phyloP scores from a whole-genome alignment of 202 grass and related monocot genomes.

The Thinopyrum obtusiflorum region DNA sequence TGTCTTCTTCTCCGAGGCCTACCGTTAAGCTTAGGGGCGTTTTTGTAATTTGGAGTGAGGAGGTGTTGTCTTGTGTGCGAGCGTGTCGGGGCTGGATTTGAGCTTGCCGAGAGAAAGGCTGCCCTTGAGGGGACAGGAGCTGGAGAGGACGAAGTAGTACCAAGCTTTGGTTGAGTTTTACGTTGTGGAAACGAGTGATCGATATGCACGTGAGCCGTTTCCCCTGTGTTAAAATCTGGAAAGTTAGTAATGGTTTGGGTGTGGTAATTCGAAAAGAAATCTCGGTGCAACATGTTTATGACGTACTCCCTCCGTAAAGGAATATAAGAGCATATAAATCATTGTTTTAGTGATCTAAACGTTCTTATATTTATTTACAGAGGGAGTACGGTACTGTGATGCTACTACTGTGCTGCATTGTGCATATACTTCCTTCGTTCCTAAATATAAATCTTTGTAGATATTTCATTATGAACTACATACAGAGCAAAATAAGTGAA shows the following conservation, averaged over 20 bases:
- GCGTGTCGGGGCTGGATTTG: not conserved
- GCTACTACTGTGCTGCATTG: too few relatives aligned
- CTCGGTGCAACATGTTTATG: too few relatives aligned
- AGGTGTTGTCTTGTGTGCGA: not conserved
- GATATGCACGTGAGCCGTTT: not conserved
- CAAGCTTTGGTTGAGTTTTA: not conserved
- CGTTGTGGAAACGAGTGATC: not conserved
- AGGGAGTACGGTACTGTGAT: too few relatives aligned
- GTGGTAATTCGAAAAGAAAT: too few relatives aligned
- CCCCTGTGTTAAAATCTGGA: not conserved
- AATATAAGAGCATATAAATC: too few relatives aligned
- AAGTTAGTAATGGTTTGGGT: not conserved
- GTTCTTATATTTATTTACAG: too few relatives aligned
- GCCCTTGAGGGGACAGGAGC: slow-evolving; percentile 3
- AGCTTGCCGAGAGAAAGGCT: not conserved
- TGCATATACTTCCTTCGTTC: too few relatives aligned
- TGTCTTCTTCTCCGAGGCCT: not conserved
- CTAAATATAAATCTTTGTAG: too few relatives aligned
- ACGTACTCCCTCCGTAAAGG: too few relatives aligned
- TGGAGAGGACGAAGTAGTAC: not conserved
- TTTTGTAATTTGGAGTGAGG: not conserved
- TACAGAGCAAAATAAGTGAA: too few relatives aligned
- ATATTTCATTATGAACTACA: too few relatives aligned
- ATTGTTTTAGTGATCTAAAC: too few relatives aligned
- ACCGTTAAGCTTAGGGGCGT: not conserved